Evolutionary conservation across 352 stramenopile genomes (phyloP).

Genomic region (Nothophytophthora sp.): DNA sequence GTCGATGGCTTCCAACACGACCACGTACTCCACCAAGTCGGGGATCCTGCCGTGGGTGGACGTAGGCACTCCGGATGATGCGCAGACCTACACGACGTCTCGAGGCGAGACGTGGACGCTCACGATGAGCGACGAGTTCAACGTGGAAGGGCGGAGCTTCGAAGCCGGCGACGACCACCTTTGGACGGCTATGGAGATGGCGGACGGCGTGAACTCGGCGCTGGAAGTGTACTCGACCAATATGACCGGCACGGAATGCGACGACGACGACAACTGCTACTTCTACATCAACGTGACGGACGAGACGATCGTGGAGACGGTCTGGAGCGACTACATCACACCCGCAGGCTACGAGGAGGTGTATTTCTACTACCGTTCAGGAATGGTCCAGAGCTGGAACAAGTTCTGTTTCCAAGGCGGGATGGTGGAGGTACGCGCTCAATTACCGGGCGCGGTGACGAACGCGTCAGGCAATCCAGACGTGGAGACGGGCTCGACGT

Average conservation of each 20-base stretch:
- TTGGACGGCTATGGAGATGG: slow-evolving; percentile 89
- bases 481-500: too few species aligned
- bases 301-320: slow-evolving; percentile 29
- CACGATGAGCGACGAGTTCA: slow-evolving; percentile 56
- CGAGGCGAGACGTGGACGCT: slow-evolving; percentile 53
- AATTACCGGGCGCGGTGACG: slow-evolving; percentile 56
- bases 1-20: too few species aligned
- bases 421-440: slow-evolving; percentile 1
- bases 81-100: slow-evolving; percentile 17
- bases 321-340: slow-evolving; percentile 40
- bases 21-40: slow-evolving; percentile 19
- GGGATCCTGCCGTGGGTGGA: slow-evolving; percentile 50
- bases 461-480: too few species aligned
- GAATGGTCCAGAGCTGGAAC: background rate
- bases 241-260: slow-evolving; percentile 45
- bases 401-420: too few species aligned
- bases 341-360: slow-evolving; percentile 34
- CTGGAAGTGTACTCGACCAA: slow-evolving; percentile 91
- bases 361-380: slow-evolving; percentile 14
- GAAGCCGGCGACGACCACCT: slow-evolving; percentile 90
- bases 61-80: slow-evolving; percentile 32
- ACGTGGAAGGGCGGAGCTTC: slow-evolving; percentile 72
- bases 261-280: slow-evolving; percentile 42
- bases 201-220: slow-evolving; percentile 76
- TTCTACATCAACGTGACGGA: slow-evolving; percentile 48